phyloP scores from a whole-genome alignment of 2,329 filamentous ascomycete species.

The Trichoderma lentiforme region DNA sequence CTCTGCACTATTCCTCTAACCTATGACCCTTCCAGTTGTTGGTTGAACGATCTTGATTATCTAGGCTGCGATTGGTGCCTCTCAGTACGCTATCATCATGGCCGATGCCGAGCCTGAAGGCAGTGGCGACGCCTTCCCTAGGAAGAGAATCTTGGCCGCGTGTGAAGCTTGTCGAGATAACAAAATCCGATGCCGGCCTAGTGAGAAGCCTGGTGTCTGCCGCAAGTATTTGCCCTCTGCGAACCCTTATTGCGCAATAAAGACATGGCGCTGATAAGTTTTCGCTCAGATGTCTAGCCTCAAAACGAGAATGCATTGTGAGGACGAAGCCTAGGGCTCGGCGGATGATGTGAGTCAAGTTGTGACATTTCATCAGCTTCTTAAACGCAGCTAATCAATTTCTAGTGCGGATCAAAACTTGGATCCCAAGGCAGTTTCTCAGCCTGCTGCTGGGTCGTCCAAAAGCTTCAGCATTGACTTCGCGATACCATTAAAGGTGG shows the following conservation, averaged over 20 bases:
- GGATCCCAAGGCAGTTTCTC: conserved; percentile 24
- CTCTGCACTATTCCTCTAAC: not conserved
- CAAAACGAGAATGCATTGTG: conserved; percentile 52
- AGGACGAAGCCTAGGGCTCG: conserved; percentile 49
- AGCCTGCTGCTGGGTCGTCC: conserved; percentile 35
- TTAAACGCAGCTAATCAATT: not conserved
- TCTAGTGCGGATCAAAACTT: not conserved
- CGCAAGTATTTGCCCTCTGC: conserved; percentile 40
- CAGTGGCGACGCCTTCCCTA: not conserved
- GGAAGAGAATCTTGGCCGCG: conserved; percentile 38
- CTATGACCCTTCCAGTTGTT: not conserved
- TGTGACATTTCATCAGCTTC: conserved; percentile 26
- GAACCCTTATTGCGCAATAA: not conserved
- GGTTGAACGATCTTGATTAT: not conserved
- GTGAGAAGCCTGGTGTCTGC: conserved; percentile 47
- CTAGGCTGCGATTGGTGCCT: not conserved
- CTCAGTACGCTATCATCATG: not conserved
- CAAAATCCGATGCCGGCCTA: conserved; percentile 52
- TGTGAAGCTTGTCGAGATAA: conserved; percentile 54
- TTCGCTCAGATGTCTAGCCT: conserved; percentile 45
- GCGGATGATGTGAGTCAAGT: conserved; percentile 27
- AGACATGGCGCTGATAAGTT: not conserved
- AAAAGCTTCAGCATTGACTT: conserved; percentile 55
- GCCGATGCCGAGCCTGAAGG: not conserved
- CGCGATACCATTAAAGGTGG: conserved; percentile 40